Base-by-base conservation (phyloP, 805 yeast species). In the Pichia membranifaciens region DNA sequence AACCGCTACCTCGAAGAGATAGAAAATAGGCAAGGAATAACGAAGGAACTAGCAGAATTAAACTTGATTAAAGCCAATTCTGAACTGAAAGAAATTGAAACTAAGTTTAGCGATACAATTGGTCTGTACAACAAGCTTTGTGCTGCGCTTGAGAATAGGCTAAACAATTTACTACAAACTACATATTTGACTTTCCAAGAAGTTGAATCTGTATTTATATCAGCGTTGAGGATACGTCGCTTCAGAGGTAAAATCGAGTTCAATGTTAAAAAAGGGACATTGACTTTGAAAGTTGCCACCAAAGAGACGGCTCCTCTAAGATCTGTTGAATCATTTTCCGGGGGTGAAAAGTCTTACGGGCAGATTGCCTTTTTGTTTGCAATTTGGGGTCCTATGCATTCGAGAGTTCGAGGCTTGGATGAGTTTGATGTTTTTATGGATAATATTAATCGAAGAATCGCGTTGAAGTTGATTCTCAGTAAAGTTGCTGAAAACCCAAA, bases 401-500 rank as follows among this genome's bases (percentile, higher is more conserved):
- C 95, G 0, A 78, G 86, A 48, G 76, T 93, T 17, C 78, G 95
- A 50, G 97, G 97, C 0, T 69, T 93, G 50, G 99, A 93, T 66
- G 99, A 93, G 65, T 93, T 86, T 63, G 99, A 93, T 67, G 99
- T 93, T 18, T 93, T 82, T 59, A 93, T 93, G 99, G 99, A 93
- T 64, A 87, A 88, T 42, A 87, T 88, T 16, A 89, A 90, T 61
- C 75, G 99, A 54, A 75, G 82, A 39, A 77, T 85, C 44, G 88
- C 96, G 51, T 79, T 93, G 60, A 73, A 78, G 41, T 66, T 90
- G 52, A 81, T 93, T 61, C 69, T 89, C 41, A 75, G 76, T 22
- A 85, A 87, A 54, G 75, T 90, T 28, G 66, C 80, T 7, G 73
- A 74, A 41, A 76, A 79, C 48, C 75, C 82, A 0, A 75, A 80